Percentiles rank a stretch among this genome's conserved stretches.
These are phyloP conservation scores for Aspergillus fijiensis DNA, from an alignment of 2,329 filamentous ascomycete species.

Conservation along the genomic window DNA sequence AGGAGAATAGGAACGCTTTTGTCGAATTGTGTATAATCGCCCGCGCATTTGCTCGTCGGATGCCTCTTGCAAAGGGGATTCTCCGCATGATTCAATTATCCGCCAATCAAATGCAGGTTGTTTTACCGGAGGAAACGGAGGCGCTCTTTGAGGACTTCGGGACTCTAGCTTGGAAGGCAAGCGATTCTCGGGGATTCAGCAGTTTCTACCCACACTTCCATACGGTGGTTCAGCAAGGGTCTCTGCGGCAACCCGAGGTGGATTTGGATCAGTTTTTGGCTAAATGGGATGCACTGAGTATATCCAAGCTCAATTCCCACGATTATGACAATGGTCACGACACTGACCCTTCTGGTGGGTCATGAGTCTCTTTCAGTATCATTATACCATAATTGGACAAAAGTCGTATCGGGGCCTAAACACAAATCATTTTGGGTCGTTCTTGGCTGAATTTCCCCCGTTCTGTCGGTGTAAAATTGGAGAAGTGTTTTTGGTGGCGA, in stretches of 20 bases:
- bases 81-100: constrained; percentile 30
- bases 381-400: not conserved
- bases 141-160: constrained; percentile 26
- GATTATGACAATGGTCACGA: not conserved
- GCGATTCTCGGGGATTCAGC: constrained; percentile 20
- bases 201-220: constrained; percentile 28
- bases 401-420: too few relatives aligned
- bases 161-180: constrained; percentile 19
- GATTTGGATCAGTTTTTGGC: constrained; percentile 29
- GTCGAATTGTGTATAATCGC: constrained; percentile 28
- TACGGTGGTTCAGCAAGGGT: constrained; percentile 15
- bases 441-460: not conserved
- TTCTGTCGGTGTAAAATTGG: not conserved
- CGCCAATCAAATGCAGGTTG: constrained; percentile 22
- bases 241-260: constrained; percentile 3
- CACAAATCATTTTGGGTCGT: not conserved
- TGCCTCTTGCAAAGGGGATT: constrained; percentile 27
- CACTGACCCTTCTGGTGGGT: not conserved
- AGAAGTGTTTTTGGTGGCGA: not conserved
- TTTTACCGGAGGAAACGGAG: constrained; percentile 25
- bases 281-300: constrained; percentile 29
- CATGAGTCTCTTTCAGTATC: not conserved
- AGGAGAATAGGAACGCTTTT: constrained; percentile 26
- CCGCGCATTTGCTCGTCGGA: constrained; percentile 26
- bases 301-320: not conserved